A percentile compares a stretch with the other conserved stretches of the same genome.
phyloP scores from a whole-genome alignment of 2,329 filamentous ascomycete species.

The Venturia carpophila region DNA sequence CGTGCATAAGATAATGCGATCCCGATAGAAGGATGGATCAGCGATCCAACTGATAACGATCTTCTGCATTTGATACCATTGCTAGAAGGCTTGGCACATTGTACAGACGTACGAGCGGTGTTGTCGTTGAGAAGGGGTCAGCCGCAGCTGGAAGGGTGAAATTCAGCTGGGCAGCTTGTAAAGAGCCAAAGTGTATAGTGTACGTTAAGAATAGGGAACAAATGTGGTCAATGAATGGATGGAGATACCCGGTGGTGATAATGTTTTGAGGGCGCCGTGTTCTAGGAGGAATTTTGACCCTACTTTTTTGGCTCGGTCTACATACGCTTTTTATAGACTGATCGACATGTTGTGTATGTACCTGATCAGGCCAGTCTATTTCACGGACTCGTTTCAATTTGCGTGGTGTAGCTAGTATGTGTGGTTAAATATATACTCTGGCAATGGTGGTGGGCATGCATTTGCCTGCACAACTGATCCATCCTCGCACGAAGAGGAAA shows the following conservation, averaged over 20 bases:
- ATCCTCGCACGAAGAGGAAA: no score
- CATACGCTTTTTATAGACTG: neutral
- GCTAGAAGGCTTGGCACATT: constrained; percentile 90
- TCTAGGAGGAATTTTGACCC: neutral
- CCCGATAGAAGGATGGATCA: constrained; percentile 98
- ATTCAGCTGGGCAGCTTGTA: neutral
- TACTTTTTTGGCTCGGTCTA: neutral
- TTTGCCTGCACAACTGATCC: no score
- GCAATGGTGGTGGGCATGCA: no score
- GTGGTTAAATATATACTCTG: no score
- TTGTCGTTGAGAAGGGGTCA: constrained; percentile 84
- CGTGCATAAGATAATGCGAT: constrained; percentile 84
- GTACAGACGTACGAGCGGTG: constrained; percentile 87
- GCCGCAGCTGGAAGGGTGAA: constrained; percentile 28
- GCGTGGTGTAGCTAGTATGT: no score
- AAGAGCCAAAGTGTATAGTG: neutral
- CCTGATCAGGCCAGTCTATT: no score
- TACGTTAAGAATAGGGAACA: neutral
- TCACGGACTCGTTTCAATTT: no score
- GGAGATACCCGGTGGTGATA: constrained; percentile 23
- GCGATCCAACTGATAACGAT: constrained; percentile 93
- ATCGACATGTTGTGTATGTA: no score
- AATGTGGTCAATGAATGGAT: neutral
- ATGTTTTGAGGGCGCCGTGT: constrained; percentile 8
- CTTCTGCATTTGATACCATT: constrained; percentile 86